Evolutionary conservation across 768 basidiomycete species (phyloP).

Genomic region (Boletus subparvulus): DNA sequence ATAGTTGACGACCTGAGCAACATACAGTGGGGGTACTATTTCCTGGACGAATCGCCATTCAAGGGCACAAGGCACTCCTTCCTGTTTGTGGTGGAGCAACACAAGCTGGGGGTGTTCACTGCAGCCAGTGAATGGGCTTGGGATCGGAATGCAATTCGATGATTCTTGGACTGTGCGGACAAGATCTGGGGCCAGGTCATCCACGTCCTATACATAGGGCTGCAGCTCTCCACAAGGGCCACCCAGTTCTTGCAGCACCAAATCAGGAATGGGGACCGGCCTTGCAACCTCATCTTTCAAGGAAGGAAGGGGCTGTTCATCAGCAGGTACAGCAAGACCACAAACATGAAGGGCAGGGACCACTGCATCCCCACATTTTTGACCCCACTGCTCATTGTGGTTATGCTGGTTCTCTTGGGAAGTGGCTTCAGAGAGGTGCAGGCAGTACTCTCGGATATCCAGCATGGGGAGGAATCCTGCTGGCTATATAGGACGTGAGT

Average conservation of each 20-base stretch:
- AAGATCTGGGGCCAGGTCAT: background rate
- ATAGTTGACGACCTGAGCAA: background rate
- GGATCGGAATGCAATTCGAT: background rate
- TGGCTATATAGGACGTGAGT: background rate
- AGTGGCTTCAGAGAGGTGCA: constrained; percentile 4
- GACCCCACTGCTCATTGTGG: background rate
- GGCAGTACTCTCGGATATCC: background rate
- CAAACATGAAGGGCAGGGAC: constrained; percentile 1
- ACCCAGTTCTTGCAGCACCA: constrained; percentile 7
- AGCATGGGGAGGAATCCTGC: background rate
- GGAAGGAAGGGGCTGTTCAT: constrained; percentile 1
- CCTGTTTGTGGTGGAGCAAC: background rate
- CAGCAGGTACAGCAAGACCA: constrained; percentile 11
- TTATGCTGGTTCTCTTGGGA: constrained; percentile 1
- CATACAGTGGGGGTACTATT: background rate
- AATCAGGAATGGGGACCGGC: background rate
- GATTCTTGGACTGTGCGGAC: background rate
- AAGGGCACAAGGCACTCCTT: background rate
- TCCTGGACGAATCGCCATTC: background rate
- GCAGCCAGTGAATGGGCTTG: background rate
- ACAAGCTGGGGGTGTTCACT: background rate
- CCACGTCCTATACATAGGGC: background rate
- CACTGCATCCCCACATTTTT: constrained; percentile 2
- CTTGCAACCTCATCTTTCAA: constrained; percentile 9
- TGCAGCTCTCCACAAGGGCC: background rate